A percentile compares a stretch with the other conserved stretches of the same genome.
These are phyloP conservation scores for Glaciozyma martinii DNA, from an alignment of 768 basidiomycete genomes.

Conservation along the genomic window DNA sequence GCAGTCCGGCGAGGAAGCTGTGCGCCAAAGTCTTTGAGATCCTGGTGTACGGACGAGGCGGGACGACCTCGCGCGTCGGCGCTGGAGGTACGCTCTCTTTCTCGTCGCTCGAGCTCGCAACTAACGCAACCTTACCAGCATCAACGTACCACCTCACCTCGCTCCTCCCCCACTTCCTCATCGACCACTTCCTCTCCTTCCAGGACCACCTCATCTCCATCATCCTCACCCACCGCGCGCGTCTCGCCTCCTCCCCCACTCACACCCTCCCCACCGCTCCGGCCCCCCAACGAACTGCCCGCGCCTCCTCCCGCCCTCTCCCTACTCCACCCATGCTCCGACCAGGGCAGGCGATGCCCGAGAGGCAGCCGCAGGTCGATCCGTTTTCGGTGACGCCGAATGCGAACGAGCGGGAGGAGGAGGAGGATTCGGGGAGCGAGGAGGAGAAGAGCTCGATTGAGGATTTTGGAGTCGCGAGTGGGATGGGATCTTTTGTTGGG, in stretches of 20 bases:
- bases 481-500: neutral
- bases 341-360: neutral
- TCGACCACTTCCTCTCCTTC: slow-evolving; percentile 15
- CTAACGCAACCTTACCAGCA: neutral
- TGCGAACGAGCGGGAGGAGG: neutral
- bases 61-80: slow-evolving; percentile 2
- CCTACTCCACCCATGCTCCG: neutral
- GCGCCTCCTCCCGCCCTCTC: neutral
- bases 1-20: slow-evolving; percentile 3
- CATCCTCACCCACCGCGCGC: slow-evolving; percentile 12
- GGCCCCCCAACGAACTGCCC: neutral
- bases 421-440: neutral
- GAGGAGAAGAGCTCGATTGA: slow-evolving; percentile 4
- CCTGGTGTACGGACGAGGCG: slow-evolving; percentile 2
- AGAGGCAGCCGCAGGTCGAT: neutral
- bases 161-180: slow-evolving; percentile 8
- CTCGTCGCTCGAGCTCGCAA: neutral
- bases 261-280: neutral
- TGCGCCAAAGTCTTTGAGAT: slow-evolving; percentile 12
- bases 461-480: slow-evolving; percentile 3
- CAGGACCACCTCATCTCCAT: slow-evolving; percentile 19
- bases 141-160: slow-evolving; percentile 8
- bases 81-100: slow-evolving; percentile 11
- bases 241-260: neutral
- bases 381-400: neutral